These are phyloP conservation scores for Coniochaeta prunicola DNA, from an alignment of 2,329 filamentous ascomycete genomes.

Conservation along the genomic window DNA sequence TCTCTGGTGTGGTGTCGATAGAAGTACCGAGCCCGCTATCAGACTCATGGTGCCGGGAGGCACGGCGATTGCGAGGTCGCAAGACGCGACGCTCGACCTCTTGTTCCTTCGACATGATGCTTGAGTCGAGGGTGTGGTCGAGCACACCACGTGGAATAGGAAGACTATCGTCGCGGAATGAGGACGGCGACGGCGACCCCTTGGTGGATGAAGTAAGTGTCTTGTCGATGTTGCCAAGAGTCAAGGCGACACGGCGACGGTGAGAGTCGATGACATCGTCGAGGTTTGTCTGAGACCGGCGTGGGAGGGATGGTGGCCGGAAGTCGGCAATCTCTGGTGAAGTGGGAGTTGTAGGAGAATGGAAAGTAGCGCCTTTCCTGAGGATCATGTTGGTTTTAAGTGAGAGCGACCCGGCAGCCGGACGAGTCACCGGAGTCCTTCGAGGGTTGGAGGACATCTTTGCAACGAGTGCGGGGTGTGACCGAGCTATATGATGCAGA, in stretches of 20 bases:
- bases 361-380: conserved; percentile 64
- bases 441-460: conserved; percentile 31
- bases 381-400: conserved; percentile 52
- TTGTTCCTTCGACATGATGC: conserved; percentile 35
- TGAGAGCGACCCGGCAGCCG: conserved; percentile 32
- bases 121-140: conserved; percentile 45
- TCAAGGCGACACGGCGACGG: conserved; percentile 60
- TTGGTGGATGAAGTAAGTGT: conserved; percentile 39
- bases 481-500: conserved; percentile 10
- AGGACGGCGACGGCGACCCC: conserved; percentile 24
- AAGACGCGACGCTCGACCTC: conserved; percentile 40
- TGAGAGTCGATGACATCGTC: conserved; percentile 67
- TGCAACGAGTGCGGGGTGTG: conserved; percentile 16
- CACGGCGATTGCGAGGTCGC: conserved; percentile 46
- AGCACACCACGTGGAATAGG: conserved; percentile 55
- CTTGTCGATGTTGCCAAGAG: conserved; percentile 59
- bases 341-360: conserved; percentile 39
- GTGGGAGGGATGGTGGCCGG: conserved; percentile 46
- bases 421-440: conserved; percentile 35
- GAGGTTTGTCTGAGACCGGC: conserved; percentile 61
- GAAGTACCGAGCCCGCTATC: conserved; percentile 88
- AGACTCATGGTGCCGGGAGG: conserved; percentile 61
- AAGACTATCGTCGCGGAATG: conserved; percentile 44
- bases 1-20: conserved; percentile 54
- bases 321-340: conserved; percentile 29